These are phyloP conservation scores for Scheffersomyces illinoinensis DNA, from an alignment of 1,139 yeast species.

Conservation along the genomic window DNA sequence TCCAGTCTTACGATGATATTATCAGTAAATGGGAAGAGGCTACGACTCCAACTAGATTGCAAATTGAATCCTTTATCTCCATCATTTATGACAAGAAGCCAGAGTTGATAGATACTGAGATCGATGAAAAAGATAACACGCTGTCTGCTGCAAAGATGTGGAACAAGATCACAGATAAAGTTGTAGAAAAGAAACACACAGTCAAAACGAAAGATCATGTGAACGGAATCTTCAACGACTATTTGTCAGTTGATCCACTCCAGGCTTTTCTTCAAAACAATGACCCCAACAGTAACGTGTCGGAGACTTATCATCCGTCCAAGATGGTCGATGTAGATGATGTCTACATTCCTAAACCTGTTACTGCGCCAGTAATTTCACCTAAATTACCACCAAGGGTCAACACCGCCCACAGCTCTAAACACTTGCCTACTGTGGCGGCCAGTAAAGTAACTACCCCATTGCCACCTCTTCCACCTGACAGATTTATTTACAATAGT, in stretches of 20 bases:
- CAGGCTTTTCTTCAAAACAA: slow-evolving; percentile 30
- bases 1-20: slow-evolving; percentile 21
- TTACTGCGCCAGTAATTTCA: background rate
- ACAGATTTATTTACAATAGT: background rate
- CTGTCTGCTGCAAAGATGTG: slow-evolving; percentile 26
- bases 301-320: slow-evolving; percentile 35
- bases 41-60: slow-evolving; percentile 31
- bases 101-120: slow-evolving; percentile 29
- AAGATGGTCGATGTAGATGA: slow-evolving; percentile 21
- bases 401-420: slow-evolving; percentile 17
- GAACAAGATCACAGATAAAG: slow-evolving; percentile 26
- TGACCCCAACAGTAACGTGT: slow-evolving; percentile 25
- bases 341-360: slow-evolving; percentile 19
- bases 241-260: slow-evolving; percentile 36
- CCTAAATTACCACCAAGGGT: slow-evolving; percentile 26
- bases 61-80: slow-evolving; percentile 38
- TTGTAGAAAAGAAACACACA: slow-evolving; percentile 24
- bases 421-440: slow-evolving; percentile 10
- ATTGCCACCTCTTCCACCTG: slow-evolving; percentile 7
- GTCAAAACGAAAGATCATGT: slow-evolving; percentile 27
- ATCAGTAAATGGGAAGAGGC: slow-evolving; percentile 36
- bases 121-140: slow-evolving; percentile 30
- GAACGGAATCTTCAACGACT: slow-evolving; percentile 35
- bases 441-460: slow-evolving; percentile 8
- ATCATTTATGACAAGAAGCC: slow-evolving; percentile 33